phyloP scores from a whole-genome alignment of 495 filamentous ascomycete species.

The Astrothelium subdiscretum region DNA sequence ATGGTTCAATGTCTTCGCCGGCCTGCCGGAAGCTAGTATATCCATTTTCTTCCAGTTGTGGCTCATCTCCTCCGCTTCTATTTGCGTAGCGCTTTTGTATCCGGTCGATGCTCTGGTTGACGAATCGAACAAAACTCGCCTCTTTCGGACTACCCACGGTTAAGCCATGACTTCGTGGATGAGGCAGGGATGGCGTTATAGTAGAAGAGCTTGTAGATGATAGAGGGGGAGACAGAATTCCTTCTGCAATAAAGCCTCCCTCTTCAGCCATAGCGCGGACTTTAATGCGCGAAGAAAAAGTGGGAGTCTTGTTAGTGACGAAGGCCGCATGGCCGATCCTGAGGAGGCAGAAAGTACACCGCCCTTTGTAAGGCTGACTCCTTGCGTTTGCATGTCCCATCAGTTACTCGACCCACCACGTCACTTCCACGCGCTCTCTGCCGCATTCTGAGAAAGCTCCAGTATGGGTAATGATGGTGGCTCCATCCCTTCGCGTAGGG shows the following conservation, averaged over 20 bases:
- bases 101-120: conserved; percentile 48
- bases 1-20: conserved; percentile 53
- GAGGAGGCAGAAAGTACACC: not conserved
- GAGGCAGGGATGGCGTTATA: conserved; percentile 40
- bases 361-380: not conserved
- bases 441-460: conserved; percentile 18
- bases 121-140: conserved; percentile 56
- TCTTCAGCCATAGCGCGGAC: not conserved
- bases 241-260: not conserved
- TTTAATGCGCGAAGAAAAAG: not conserved
- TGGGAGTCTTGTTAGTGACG: not conserved
- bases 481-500: conserved; percentile 85
- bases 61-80: conserved; percentile 40
- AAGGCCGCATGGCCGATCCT: too few species aligned
- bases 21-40: conserved; percentile 61
- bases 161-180: conserved; percentile 51
- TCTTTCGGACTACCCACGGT: conserved; percentile 65
- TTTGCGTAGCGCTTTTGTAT: conserved; percentile 64
- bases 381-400: not conserved
- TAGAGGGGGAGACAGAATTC: not conserved
- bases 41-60: conserved; percentile 36
- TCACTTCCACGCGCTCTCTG: not conserved
- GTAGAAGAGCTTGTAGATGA: conserved; percentile 30
- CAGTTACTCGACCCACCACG: not conserved
- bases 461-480: conserved; percentile 94